Conservation (phyloP, 495 filamentous ascomycete genomes). For the Polyplosphaeria fusca region DNA sequence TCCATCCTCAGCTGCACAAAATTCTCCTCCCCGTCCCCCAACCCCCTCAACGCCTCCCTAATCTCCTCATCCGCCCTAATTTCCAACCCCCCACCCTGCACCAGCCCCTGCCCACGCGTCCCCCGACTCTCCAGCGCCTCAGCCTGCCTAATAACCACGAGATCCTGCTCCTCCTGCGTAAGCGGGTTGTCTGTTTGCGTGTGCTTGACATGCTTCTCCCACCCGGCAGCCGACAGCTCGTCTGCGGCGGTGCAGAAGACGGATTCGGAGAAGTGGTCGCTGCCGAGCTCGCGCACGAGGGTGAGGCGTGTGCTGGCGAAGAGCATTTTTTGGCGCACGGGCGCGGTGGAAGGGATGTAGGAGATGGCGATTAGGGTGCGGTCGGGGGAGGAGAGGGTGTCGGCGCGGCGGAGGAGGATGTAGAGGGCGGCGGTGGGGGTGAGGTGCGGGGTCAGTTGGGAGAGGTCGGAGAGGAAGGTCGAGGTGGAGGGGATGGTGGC, state of each 20-base stretch:
- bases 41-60: constrained; percentile 50
- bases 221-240: constrained; percentile 69
- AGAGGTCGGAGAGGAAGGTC: constrained; percentile 63
- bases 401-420: constrained; percentile 68
- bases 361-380: constrained; percentile 69
- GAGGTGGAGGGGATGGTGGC: constrained; percentile 55
- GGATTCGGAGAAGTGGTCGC: constrained; percentile 77
- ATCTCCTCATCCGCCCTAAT: constrained; percentile 40
- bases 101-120: constrained; percentile 56
- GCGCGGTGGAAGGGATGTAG: constrained; percentile 85
- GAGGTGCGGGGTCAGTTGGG: constrained; percentile 58
- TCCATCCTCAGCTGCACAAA: constrained; percentile 86
- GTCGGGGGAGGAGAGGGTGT: constrained; percentile 42
- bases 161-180: constrained; percentile 79
- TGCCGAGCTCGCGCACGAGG: constrained; percentile 79
- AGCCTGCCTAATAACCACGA: constrained; percentile 72
- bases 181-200: constrained; percentile 64
- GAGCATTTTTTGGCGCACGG: constrained; percentile 92
- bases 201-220: constrained; percentile 71
- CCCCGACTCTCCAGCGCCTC: constrained; percentile 77
- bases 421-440: constrained; percentile 75
- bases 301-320: constrained; percentile 87
- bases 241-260: constrained; percentile 73
- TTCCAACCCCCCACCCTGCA: constrained; percentile 46
- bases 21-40: constrained; percentile 47